phyloP scores from a whole-genome alignment of 768 basidiomycete species.

The Daedalea quercina region DNA sequence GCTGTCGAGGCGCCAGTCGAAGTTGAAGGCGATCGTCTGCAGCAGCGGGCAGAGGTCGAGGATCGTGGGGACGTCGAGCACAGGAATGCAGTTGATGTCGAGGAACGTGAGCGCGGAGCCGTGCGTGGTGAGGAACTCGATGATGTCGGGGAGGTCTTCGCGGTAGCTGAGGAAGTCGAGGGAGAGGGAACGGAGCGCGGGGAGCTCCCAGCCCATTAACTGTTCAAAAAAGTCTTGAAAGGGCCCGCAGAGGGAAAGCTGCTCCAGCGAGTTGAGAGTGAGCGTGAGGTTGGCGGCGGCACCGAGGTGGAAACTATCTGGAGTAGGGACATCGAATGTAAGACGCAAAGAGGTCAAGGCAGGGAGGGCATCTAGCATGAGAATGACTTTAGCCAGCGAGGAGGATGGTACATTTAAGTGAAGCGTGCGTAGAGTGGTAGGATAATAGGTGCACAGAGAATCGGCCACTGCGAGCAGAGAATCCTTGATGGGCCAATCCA shows the following conservation, averaged over 20 bases:
- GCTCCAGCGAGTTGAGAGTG: conserved; percentile 46
- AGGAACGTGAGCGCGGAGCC: conserved; percentile 55
- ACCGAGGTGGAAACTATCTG: conserved; percentile 45
- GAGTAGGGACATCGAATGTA: conserved; percentile 32
- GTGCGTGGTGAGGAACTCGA: conserved; percentile 53
- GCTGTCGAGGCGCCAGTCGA: conserved; percentile 54
- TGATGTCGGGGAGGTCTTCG: conserved; percentile 49
- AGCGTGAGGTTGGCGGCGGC: conserved; percentile 53
- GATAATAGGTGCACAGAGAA: conserved; percentile 46
- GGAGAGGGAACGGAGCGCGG: conserved; percentile 49
- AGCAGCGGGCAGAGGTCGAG: conserved; percentile 61
- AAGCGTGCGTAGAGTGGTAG: conserved; percentile 49
- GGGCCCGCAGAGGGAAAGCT: conserved; percentile 56
- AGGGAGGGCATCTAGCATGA: conserved; percentile 61
- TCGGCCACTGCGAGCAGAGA: conserved; percentile 62
- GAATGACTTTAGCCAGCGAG: conserved; percentile 59
- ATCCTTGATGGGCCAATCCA: conserved; percentile 55
- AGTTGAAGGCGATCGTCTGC: conserved; percentile 62
- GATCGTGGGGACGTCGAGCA: conserved; percentile 49
- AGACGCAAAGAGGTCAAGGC: conserved; percentile 50
- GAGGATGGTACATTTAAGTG: conserved; percentile 53
- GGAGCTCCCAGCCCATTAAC: conserved; percentile 58
- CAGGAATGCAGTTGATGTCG: conserved; percentile 54
- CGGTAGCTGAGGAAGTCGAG: conserved; percentile 43
- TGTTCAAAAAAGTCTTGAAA: conserved; percentile 66